Conservation (phyloP, 2,329 filamentous ascomycete genomes). For the Ophiocordyceps robertsii region DNA sequence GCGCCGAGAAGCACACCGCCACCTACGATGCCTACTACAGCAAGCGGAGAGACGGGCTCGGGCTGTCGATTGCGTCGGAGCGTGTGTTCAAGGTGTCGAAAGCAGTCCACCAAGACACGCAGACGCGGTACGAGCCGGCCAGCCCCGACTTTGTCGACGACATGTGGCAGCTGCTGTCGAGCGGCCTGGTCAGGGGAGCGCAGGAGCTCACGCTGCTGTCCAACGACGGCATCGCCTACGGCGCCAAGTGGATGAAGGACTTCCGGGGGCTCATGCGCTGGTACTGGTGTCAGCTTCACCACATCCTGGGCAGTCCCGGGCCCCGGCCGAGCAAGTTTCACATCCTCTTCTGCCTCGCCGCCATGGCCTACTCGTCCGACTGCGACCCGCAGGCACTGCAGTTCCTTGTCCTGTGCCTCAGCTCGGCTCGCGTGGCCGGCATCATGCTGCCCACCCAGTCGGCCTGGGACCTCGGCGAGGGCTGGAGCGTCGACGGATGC, state of each 20-base stretch:
- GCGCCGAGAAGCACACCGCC: background rate
- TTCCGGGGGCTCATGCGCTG: background rate
- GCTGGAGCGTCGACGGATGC: background rate
- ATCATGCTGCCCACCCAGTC: background rate
- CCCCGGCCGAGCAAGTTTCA: background rate
- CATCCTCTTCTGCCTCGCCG: background rate
- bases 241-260: too few species aligned
- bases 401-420: background rate
- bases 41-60: background rate
- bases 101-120: too few species aligned
- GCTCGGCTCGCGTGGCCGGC: background rate
- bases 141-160: too few species aligned
- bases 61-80: too few species aligned
- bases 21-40: background rate
- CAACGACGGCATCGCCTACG: too few species aligned
- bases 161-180: too few species aligned
- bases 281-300: background rate
- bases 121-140: too few species aligned
- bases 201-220: too few species aligned
- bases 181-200: too few species aligned
- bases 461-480: background rate
- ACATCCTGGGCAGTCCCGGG: background rate
- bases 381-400: background rate
- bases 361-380: background rate
- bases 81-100: too few species aligned